Base-by-base conservation (phyloP, 2,329 filamentous ascomycete genomes). In the Pseudogymnoascus verrucosus region DNA sequence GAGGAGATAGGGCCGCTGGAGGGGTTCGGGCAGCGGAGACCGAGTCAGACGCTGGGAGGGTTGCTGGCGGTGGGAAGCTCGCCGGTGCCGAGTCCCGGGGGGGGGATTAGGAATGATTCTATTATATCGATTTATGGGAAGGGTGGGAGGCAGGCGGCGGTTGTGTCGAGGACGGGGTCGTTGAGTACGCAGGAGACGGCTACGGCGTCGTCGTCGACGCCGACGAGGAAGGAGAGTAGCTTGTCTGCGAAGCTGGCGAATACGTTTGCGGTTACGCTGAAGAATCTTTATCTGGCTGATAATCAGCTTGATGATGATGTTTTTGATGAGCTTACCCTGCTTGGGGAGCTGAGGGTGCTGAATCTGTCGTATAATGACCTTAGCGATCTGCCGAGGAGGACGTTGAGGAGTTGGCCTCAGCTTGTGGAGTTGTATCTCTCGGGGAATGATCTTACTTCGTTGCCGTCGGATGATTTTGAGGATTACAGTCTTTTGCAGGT, bases 281-380 rank as follows among this genome's bases (percentile, higher is more conserved):
- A 89, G 61, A 89, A 96, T 71, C 78, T 99, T 0, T 93, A 91
- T 71, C 80, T 99, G 65, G 95, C 95, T 6, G 95, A 99, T 73
- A 99, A 99, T 73, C 86, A 93, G 65, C 83, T 99, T 23, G 90
- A 95, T 63, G 95, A 98, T 70, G 93, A 98, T 70, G 89, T 96
- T 0, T 98, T 98, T 73, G 92, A 97, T 68, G 90, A 98, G 74
- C 82, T 99, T 51, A 90, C 86, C 0, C 80, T 93, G 2, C 82
- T 98, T 3, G 82, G 86, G 2, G 95, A 98, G 75, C 78, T 99
- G 61, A 87, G 93, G 21, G 84, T 96, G 23, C 83, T 99, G 64
- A 99, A 99, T 70, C 77, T 99, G 34, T 96, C 93, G 0, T 98
- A 97, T 78, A 99, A 99, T 69, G 89, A 93, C 67, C 84, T 99